Evolutionary conservation across 768 basidiomycete species (phyloP).

Genomic region (Mycena indigotica): DNA sequence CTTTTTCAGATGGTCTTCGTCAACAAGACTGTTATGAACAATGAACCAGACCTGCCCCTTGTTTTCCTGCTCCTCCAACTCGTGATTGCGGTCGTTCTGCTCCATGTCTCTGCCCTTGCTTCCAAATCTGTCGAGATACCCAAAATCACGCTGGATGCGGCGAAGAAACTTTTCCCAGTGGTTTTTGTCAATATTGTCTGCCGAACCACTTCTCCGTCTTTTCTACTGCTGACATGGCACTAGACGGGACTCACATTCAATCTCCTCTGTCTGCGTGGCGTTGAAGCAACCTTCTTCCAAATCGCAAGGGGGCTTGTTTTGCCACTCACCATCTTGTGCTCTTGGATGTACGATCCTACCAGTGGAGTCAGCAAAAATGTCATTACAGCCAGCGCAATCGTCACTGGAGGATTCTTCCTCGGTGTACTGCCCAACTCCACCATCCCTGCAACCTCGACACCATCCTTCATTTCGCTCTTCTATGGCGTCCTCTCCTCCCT

Average conservation of each 20-base stretch:
- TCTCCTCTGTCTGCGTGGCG: slow-evolving; percentile 73
- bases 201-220: neutral
- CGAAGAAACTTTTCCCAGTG: slow-evolving; percentile 62
- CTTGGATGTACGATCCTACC: slow-evolving; percentile 58
- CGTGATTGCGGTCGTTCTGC: slow-evolving; percentile 64
- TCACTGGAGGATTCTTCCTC: slow-evolving; percentile 76
- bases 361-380: slow-evolving; percentile 53
- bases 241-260: slow-evolving; percentile 67
- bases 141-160: slow-evolving; percentile 48
- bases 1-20: slow-evolving; percentile 53
- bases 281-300: slow-evolving; percentile 85
- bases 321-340: slow-evolving; percentile 78
- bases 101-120: slow-evolving; percentile 56
- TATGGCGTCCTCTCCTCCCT: slow-evolving; percentile 74
- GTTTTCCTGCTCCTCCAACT: slow-evolving; percentile 70
- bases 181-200: slow-evolving; percentile 69
- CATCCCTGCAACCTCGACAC: slow-evolving; percentile 44
- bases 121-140: slow-evolving; percentile 60
- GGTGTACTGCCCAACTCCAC: slow-evolving; percentile 64
- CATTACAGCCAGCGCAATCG: slow-evolving; percentile 59
- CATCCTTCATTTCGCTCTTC: slow-evolving; percentile 59
- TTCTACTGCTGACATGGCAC: neutral
- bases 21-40: slow-evolving; percentile 76
- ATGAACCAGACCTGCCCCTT: slow-evolving; percentile 65
- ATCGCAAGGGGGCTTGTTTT: slow-evolving; percentile 85